Base-by-base conservation (phyloP, 768 basidiomycete genomes). In the Leccinellum albellum region DNA sequence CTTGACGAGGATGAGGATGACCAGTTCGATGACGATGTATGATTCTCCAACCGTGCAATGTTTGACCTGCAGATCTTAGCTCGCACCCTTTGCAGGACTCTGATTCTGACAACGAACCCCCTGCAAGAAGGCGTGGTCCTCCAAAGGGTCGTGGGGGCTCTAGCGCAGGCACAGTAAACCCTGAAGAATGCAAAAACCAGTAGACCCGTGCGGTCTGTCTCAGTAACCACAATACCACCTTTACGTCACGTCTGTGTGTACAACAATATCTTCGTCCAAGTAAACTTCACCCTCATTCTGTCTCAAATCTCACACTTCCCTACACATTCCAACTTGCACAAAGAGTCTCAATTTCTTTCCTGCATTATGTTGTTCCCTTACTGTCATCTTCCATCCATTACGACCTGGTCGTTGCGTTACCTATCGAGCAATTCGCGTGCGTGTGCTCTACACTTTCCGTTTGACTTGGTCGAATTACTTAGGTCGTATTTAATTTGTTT, bases 151-250 rank as follows among this genome's bases (percentile, higher is more conserved):
- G 82, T 55, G 77, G 75, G 40, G 79, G 74, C 20, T 72, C 74
- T 8, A 61, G 67, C 31, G 74, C 71, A 8, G 79, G 73, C 47
- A 73, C 71, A n/a, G 66, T 71, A 33, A 81, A 81, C 63, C 84
- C 90, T 1, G 87, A 92, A 69, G 93, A 95, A 72, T 95, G 93
- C 81, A 92, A 93, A 78, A 89, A 94, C 71, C 92, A 94, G 86
- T 94, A 75, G 74, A 65, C 28, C 32, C 50, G 5, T 55, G 44
- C 50, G 45, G 40, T 58, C 55, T 61, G 44, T 57, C 47, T 56
- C 54, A 46, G 50, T 62, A 56, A 17, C 50, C 24, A 56, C 49
- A 55, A 61, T 66, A 69, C 69, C 65, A 55, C 54, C 40, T 53
- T 57, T 33, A 47, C 54, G 55, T 51, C 37, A 47, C 24, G 54